Evolutionary conservation across 1,284 basidiomycete genomes (phyloP).

Genomic region (Ceratobasidium sp.): DNA sequence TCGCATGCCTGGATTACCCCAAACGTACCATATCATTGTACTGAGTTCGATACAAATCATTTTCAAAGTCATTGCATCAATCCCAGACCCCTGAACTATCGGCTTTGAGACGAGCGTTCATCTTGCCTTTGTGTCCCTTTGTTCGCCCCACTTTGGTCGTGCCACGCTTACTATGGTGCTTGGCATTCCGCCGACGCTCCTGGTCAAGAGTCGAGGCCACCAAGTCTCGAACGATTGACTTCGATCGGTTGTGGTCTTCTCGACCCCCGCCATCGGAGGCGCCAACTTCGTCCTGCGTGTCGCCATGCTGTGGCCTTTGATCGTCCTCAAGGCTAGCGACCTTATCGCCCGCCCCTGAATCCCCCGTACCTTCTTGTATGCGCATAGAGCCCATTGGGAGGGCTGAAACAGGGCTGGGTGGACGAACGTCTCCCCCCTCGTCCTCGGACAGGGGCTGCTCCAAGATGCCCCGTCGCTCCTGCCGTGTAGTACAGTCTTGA

Average conservation of each 20-base stretch:
- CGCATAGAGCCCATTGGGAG: conserved; percentile 2
- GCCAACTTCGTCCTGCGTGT: background rate
- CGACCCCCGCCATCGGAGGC: conserved; percentile 6
- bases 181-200: conserved; percentile 68
- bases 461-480: conserved; percentile 18
- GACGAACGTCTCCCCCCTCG: background rate
- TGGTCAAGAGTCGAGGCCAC: conserved; percentile 71
- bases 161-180: conserved; percentile 74
- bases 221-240: conserved; percentile 34
- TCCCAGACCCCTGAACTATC: conserved; percentile 53
- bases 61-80: background rate
- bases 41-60: background rate
- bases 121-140: conserved; percentile 85
- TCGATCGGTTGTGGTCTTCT: conserved; percentile 3
- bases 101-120: conserved; percentile 68
- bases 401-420: background rate
- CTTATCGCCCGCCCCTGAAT: background rate
- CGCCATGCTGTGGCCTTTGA: background rate
- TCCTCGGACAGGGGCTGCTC: conserved; percentile 7
- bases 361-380: conserved; percentile 2
- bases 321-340: background rate
- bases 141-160: conserved; percentile 70
- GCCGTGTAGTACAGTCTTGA: conserved; percentile 18
- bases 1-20: conserved; percentile 2
- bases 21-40: background rate